These are phyloP conservation scores for Hemisphaericaspora subhashii DNA, from an alignment of 1,139 yeast genomes.

Conservation along the genomic window DNA sequence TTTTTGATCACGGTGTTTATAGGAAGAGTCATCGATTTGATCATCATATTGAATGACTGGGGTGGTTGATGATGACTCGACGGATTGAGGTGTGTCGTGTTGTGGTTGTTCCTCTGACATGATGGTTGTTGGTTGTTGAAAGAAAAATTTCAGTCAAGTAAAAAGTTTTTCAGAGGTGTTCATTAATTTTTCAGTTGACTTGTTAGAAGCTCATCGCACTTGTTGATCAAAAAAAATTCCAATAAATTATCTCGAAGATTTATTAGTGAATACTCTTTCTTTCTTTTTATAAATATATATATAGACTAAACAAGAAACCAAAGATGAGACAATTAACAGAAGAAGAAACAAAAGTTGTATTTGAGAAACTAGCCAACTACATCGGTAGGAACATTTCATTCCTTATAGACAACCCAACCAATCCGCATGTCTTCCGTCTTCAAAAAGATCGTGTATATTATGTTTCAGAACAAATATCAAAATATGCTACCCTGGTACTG, in stretches of 20 bases:
- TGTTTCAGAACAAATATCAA: constrained; percentile 79
- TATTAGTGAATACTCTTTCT: constrained; percentile 11
- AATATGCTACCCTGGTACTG: constrained; percentile 85
- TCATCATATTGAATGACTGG: constrained; percentile 12
- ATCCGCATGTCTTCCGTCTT: constrained; percentile 91
- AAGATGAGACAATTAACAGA: constrained; percentile 93
- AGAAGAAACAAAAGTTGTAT: constrained; percentile 93
- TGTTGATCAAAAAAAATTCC: too few relatives aligned
- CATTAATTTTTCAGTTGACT: too few relatives aligned
- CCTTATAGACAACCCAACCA: constrained; percentile 82
- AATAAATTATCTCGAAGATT: too few relatives aligned
- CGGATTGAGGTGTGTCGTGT: not conserved
- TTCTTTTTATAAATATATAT: constrained; percentile 5
- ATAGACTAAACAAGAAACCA: constrained; percentile 5
- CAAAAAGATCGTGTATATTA: constrained; percentile 97
- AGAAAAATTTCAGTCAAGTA: too few relatives aligned
- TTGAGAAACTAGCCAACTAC: constrained; percentile 93
- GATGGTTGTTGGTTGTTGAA: too few relatives aligned
- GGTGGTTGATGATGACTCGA: not conserved
- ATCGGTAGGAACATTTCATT: constrained; percentile 92
- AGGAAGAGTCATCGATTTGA: constrained; percentile 24
- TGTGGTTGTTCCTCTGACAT: constrained; percentile 2
- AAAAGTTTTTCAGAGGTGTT: too few relatives aligned
- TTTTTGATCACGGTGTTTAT: constrained; percentile 41
- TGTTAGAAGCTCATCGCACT: not conserved